phyloP scores from a whole-genome alignment of 75 land plant genomes.

The Pinus tabuliformis region DNA sequence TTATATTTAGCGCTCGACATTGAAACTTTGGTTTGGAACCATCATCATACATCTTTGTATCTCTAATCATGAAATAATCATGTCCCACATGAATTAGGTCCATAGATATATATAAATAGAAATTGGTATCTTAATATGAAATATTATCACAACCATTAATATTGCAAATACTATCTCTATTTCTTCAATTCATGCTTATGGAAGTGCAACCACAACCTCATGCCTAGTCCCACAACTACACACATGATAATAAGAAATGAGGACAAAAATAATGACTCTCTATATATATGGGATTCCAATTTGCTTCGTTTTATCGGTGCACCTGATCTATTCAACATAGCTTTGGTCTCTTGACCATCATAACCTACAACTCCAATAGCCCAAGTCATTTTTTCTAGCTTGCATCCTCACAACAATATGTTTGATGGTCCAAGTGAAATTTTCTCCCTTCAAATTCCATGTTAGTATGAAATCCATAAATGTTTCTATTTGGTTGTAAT shows the following conservation, averaged over 20 bases:
- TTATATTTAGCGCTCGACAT: slow-evolving; percentile 96
- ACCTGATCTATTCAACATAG: slow-evolving; percentile 92
- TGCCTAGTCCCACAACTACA: slow-evolving; percentile 54
- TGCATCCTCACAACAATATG: slow-evolving; percentile 88
- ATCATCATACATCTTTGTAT: slow-evolving; percentile 66
- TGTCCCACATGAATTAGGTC: slow-evolving; percentile 95
- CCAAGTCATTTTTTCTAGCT: slow-evolving; percentile 92
- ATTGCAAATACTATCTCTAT: slow-evolving; percentile 73
- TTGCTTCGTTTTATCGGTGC: slow-evolving; percentile 89
- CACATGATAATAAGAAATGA: slow-evolving; percentile 66
- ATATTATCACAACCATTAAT: slow-evolving; percentile 77
- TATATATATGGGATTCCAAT: slow-evolving; percentile 80
- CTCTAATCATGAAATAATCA: slow-evolving; percentile 89
- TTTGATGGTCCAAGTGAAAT: slow-evolving; percentile 83
- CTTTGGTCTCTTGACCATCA: slow-evolving; percentile 90
- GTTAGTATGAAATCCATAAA: no score
- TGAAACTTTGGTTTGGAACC: slow-evolving; percentile 72
- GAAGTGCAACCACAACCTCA: slow-evolving; percentile 62
- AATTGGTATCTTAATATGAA: slow-evolving; percentile 95
- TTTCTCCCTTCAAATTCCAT: slow-evolving; percentile 71
- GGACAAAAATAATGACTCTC: slow-evolving; percentile 74
- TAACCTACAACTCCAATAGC: slow-evolving; percentile 84
- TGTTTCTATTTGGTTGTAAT: no score
- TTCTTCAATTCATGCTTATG: slow-evolving; percentile 52
- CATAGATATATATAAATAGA: slow-evolving; percentile 96